phyloP scores from a whole-genome alignment of 2,329 filamentous ascomycete genomes.

The Pseudogymnoascus sp. region DNA sequence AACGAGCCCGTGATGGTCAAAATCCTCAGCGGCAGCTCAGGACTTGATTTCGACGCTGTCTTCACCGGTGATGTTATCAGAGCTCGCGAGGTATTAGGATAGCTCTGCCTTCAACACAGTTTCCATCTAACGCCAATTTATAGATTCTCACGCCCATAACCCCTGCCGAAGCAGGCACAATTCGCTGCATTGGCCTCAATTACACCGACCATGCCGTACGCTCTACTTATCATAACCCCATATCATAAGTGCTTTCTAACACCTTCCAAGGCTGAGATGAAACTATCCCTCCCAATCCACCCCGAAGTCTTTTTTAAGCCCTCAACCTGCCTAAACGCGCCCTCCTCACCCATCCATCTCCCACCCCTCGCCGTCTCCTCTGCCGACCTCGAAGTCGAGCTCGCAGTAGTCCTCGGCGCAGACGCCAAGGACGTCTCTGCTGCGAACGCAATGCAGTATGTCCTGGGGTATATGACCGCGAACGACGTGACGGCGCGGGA shows the following conservation, averaged over 20 bases:
- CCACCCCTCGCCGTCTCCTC: constrained; percentile 45
- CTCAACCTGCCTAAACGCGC: constrained; percentile 43
- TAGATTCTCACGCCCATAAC: constrained; percentile 43
- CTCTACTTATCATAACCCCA: background rate
- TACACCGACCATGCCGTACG: constrained; percentile 28
- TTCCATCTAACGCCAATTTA: constrained; percentile 20
- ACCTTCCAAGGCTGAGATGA: constrained; percentile 40
- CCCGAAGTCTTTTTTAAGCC: constrained; percentile 54
- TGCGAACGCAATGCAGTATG: constrained; percentile 47
- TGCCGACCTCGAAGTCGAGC: constrained; percentile 30
- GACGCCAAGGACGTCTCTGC: constrained; percentile 44
- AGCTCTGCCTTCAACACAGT: constrained; percentile 26
- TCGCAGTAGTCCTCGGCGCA: constrained; percentile 12
- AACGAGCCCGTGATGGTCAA: constrained; percentile 16
- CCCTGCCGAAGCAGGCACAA: constrained; percentile 43
- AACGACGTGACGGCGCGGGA: constrained; percentile 57
- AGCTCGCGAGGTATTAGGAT: constrained; percentile 25
- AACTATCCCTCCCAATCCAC: constrained; percentile 42
- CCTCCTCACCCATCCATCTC: constrained; percentile 43
- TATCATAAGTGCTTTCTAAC: constrained; percentile 20
- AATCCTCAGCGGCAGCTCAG: constrained; percentile 18
- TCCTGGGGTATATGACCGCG: constrained; percentile 54
- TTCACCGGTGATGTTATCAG: constrained; percentile 18
- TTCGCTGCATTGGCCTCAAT: constrained; percentile 52
- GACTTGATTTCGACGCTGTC: constrained; percentile 23